Evolutionary conservation across 352 stramenopile genomes (phyloP).

Genomic region (Phytopythium sindhum): DNA sequence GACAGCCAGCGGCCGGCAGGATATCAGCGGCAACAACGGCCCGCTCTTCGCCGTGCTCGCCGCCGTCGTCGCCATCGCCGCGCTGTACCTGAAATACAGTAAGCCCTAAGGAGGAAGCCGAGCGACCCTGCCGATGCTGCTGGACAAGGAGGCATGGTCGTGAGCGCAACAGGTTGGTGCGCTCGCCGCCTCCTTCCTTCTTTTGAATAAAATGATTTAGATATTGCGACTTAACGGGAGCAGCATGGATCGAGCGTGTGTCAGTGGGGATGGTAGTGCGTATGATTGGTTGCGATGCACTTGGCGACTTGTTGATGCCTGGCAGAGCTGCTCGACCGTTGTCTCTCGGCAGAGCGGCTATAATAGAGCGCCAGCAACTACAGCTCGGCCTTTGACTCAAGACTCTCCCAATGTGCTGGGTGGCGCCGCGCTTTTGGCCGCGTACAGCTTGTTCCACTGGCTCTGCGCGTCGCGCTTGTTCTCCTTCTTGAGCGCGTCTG

Average conservation of each 20-base stretch:
- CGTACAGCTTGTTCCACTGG: slow-evolving; percentile 81
- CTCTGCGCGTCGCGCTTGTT: slow-evolving; percentile 66
- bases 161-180: not conserved
- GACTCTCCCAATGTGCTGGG: slow-evolving; percentile 5
- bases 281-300: not conserved
- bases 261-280: not conserved
- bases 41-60: slow-evolving; percentile 52
- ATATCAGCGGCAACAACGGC: slow-evolving; percentile 57
- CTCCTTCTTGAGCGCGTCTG: slow-evolving; percentile 82
- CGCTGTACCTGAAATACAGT: slow-evolving; percentile 63
- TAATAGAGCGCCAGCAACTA: not conserved
- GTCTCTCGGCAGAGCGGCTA: not conserved
- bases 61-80: slow-evolving; percentile 38
- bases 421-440: slow-evolving; percentile 40
- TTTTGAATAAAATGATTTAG: slow-evolving; percentile 9
- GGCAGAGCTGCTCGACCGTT: not conserved
- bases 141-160: not conserved
- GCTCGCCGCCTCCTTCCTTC: not conserved
- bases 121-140: not conserved
- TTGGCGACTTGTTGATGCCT: not conserved
- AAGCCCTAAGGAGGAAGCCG: not conserved
- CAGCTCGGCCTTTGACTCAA: not conserved
- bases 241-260: not conserved
- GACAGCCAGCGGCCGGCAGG: slow-evolving; percentile 44
- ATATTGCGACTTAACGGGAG: slow-evolving; percentile 8